Evolutionary conservation across 83 land plant genomes (phyloP), one percentile per base, ranked within the genome.

Genomic region (Thuja plicata): DNA sequence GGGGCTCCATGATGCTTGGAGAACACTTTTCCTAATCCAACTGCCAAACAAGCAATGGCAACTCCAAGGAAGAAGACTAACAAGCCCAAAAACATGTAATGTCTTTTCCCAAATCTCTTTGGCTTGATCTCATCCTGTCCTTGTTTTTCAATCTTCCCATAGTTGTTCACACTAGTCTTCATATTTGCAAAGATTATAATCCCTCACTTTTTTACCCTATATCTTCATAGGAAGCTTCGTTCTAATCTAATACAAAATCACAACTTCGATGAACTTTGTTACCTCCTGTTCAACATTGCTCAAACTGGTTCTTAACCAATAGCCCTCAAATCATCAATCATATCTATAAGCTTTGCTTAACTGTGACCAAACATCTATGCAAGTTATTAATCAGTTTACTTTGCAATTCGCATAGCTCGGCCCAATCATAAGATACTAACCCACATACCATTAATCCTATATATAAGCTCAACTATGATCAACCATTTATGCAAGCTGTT

Each of bases 41-140:
- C 86, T 48, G 86, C 86, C 50, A 84, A 84, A 84, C 86, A 84
- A 84, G 57, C 86, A 48, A 84, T 84, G n/a, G 86, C 86, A 84
- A 48, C 57, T 84, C 86, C 86, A 84, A 84, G 86, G 86, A 84
- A 84, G 54, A 84, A 84, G 57, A 84, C 17, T 57, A 84, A 84
- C 32, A 84, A 48, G 13, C 86, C 86, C 86, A 84, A n/a, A 50
- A 48, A 84, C 34, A 84, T 30, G 86, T n/a, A 84, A 46, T 50
- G 86, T 13, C 48, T 84, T 13, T 48, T 84, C 15, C 32, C 86
- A 48, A 84, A 84, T 48, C 57, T 30, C 86, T 13, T 32, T 48
- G 86, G 55, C 57, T 50, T 45, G 50, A 50, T 32, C 86, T 84
- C 86, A n/a, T 84, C 86, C 34, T 84, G 86, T 8, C 86, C 86